Base-by-base conservation (phyloP, 352 stramenopile genomes). In the Elongisporangium undulatum region DNA sequence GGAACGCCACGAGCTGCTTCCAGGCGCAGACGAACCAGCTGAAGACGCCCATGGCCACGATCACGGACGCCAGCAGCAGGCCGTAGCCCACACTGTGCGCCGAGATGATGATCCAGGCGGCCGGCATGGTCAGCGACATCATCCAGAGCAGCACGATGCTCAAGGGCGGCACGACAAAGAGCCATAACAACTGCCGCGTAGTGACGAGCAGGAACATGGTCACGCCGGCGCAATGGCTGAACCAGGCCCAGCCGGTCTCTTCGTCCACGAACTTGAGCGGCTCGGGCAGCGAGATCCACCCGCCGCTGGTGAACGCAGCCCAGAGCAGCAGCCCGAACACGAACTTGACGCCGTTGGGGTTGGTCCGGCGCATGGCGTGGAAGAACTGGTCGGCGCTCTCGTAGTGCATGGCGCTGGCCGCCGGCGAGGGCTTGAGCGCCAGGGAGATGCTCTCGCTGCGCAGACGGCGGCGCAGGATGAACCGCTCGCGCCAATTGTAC, bases 181-280 rank as follows among this genome's bases (percentile, higher is more conserved):
- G 55, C 82, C 76, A 90, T 52, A 75, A 68, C 23, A 94, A 68
- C 16, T 84, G 72, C 12, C 82, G 72, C 7, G 85, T 94, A 71
- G 86, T 86, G 5, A 92, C 70, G 13, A 94, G 56, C 48, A 94
- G 61, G 61, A 94, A 94, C 19, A 91, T 75, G 0, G 85, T 90
- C 49, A 92, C 68, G 24, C 85, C 85, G 2, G 85, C 85, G 55
- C 79, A 90, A 51, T 94, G 85, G 51, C 85, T 94, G 61, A 94
- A 94, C 85, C 85, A 94, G 17, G 82, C 85, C 85, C 85, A 94
- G 16, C 85, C 85, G 9, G 85, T 94, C 17, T 83, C 80, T 71
- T 92, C 75, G 57, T 94, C 85, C 17, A 94, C 85, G 63, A 94
- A 92, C 54, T 94, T 94, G 53, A 94, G 63, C 55, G 70, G 75